Percentiles rank a stretch among this genome's conserved stretches.
phyloP scores from a whole-genome alignment of 2,329 filamentous ascomycete species.

The Monilinia vaccinii-corymbosi region DNA sequence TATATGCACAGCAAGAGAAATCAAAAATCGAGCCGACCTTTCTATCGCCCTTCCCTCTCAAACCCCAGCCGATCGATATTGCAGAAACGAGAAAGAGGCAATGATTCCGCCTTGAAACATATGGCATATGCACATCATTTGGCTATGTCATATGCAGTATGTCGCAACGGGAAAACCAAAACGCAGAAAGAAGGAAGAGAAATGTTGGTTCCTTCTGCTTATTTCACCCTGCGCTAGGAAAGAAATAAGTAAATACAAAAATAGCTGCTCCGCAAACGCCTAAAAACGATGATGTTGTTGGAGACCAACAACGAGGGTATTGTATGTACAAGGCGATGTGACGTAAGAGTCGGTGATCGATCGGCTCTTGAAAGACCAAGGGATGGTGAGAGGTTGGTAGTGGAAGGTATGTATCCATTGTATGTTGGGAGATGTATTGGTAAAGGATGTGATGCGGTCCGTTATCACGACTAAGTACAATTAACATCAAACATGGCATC shows the following conservation, averaged over 20 bases:
- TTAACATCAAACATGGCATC: background rate
- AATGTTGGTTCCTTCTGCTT: constrained; percentile 2
- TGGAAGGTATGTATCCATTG: background rate
- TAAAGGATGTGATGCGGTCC: background rate
- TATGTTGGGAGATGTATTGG: background rate
- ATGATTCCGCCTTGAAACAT: background rate
- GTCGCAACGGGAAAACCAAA: background rate
- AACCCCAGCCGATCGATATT: background rate
- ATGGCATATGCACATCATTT: background rate
- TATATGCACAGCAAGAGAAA: constrained; percentile 6
- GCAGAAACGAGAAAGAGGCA: background rate
- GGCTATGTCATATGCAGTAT: background rate
- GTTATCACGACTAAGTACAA: background rate
- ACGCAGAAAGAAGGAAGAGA: background rate
- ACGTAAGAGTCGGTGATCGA: background rate
- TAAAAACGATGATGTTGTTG: background rate
- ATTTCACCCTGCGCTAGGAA: constrained; percentile 12
- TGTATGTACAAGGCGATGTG: constrained; percentile 5
- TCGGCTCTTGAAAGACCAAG: background rate
- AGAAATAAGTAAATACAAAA: constrained; percentile 6
- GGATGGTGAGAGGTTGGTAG: background rate
- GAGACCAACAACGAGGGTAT: background rate
- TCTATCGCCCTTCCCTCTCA: background rate
- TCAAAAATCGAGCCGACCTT: background rate
- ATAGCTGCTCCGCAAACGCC: constrained; percentile 3